Conservation (phyloP, 192 early-diverging fungal species). For the Backusella psychrophila region DNA sequence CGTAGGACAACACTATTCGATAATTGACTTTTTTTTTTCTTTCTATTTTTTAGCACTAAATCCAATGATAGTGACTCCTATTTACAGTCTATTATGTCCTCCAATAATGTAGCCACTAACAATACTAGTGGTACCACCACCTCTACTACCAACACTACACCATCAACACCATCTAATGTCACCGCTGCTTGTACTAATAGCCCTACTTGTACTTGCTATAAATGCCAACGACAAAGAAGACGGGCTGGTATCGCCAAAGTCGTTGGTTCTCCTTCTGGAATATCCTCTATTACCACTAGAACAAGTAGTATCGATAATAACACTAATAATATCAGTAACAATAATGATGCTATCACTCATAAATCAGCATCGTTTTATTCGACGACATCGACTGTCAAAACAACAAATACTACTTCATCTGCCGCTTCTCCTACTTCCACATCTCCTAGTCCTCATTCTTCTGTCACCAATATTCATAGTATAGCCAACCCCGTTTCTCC, state of each 20-base stretch:
- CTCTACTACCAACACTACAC: neutral
- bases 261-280: neutral
- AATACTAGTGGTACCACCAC: neutral
- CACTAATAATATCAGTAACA: neutral
- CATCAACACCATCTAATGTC: slow-evolving; percentile 6
- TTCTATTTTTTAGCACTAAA: neutral
- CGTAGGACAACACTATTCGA: neutral
- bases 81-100: slow-evolving; percentile 8
- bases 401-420: neutral
- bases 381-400: neutral
- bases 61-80: slow-evolving; percentile 9
- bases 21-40: neutral
- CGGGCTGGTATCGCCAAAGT: slow-evolving; percentile 11
- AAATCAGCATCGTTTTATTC: neutral
- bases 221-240: slow-evolving; percentile 36
- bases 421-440: neutral
- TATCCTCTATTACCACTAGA: neutral
- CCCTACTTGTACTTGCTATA: slow-evolving; percentile 29
- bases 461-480: neutral
- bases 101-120: neutral
- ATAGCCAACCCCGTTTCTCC: neutral
- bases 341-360: neutral
- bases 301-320: neutral
- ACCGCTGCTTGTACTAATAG: slow-evolving; percentile 14
- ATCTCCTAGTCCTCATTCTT: neutral